Percentiles rank a stretch among this genome's conserved stretches.
Conservation (phyloP, 257 asterid species). For the Dorcoceras hygrometricum region DNA sequence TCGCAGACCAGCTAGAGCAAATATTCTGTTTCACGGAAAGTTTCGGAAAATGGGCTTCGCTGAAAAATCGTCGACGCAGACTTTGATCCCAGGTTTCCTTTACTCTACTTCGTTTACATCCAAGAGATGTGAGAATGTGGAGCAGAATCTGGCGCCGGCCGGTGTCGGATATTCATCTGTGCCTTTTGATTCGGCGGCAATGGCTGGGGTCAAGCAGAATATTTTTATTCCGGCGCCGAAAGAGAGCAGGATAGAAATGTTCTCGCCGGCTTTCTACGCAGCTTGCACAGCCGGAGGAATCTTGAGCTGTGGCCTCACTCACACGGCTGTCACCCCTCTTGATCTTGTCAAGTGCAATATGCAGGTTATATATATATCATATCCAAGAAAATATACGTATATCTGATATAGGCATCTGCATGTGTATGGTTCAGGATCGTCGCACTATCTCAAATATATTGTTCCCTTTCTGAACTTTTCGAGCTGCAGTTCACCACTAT, state of each 20-base stretch:
- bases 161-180: neutral
- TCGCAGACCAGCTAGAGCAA: neutral
- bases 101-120: slow-evolving; percentile 26
- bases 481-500: neutral
- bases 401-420: too few species aligned
- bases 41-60: slow-evolving; percentile 30
- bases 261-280: slow-evolving; percentile 59
- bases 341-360: slow-evolving; percentile 89
- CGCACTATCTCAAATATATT: neutral
- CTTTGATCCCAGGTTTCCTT: slow-evolving; percentile 46
- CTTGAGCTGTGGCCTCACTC: slow-evolving; percentile 72
- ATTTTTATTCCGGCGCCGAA: slow-evolving; percentile 58
- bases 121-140: slow-evolving; percentile 5
- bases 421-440: neutral
- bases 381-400: too few species aligned
- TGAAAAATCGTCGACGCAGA: slow-evolving; percentile 29
- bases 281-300: slow-evolving; percentile 67
- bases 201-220: slow-evolving; percentile 16
- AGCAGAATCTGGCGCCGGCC: slow-evolving; percentile 14
- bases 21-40: neutral
- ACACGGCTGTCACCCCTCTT: slow-evolving; percentile 76
- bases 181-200: slow-evolving; percentile 9
- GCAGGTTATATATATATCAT: slow-evolving; percentile 51
- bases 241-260: slow-evolving; percentile 63
- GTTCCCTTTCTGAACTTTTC: too few species aligned